These are phyloP conservation scores for Clavispora carvajalis DNA, from an alignment of 805 yeast genomes.

Conservation along the genomic window DNA sequence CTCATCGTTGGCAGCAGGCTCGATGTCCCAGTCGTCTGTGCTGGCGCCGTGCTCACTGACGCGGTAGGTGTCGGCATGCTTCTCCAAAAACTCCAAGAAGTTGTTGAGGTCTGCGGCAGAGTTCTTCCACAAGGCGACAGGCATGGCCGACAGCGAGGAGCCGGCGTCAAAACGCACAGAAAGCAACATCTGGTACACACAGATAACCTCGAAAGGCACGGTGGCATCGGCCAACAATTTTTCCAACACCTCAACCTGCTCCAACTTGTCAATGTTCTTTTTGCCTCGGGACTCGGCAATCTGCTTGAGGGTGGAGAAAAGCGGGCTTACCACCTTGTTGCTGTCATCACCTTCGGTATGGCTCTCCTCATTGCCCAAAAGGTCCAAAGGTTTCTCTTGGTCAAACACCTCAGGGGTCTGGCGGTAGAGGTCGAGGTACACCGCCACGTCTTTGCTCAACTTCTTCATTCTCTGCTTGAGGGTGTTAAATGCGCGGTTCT, in stretches of 20 bases:
- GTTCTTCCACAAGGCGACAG: slow-evolving; percentile 73
- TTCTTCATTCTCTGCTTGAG: slow-evolving; percentile 85
- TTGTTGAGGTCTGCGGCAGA: slow-evolving; percentile 57
- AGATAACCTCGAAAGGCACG: slow-evolving; percentile 61
- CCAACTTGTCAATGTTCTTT: slow-evolving; percentile 80
- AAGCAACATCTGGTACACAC: slow-evolving; percentile 72
- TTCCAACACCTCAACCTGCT: slow-evolving; percentile 72
- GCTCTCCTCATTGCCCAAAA: slow-evolving; percentile 30
- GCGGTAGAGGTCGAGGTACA: slow-evolving; percentile 54
- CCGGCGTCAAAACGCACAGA: slow-evolving; percentile 85
- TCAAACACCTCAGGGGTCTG: slow-evolving; percentile 73
- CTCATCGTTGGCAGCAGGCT: slow-evolving; percentile 48
- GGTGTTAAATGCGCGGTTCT: slow-evolving; percentile 81
- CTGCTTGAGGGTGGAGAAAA: slow-evolving; percentile 67
- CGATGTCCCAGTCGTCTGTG: slow-evolving; percentile 69
- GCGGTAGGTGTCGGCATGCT: slow-evolving; percentile 50
- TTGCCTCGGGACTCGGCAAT: slow-evolving; percentile 92
- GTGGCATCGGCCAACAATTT: slow-evolving; percentile 39
- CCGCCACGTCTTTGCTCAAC: slow-evolving; percentile 63
- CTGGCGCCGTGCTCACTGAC: slow-evolving; percentile 70
- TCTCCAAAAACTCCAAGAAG: slow-evolving; percentile 66
- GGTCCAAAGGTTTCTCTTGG: slow-evolving; percentile 41
- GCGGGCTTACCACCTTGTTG: slow-evolving; percentile 34
- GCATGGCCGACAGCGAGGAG: slow-evolving; percentile 63
- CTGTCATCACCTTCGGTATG: slow-evolving; percentile 22